Percentiles rank a stretch among this genome's conserved stretches.
Evolutionary conservation across 2,329 filamentous ascomycete genomes (phyloP).

Genomic region (Didymella lethalis): DNA sequence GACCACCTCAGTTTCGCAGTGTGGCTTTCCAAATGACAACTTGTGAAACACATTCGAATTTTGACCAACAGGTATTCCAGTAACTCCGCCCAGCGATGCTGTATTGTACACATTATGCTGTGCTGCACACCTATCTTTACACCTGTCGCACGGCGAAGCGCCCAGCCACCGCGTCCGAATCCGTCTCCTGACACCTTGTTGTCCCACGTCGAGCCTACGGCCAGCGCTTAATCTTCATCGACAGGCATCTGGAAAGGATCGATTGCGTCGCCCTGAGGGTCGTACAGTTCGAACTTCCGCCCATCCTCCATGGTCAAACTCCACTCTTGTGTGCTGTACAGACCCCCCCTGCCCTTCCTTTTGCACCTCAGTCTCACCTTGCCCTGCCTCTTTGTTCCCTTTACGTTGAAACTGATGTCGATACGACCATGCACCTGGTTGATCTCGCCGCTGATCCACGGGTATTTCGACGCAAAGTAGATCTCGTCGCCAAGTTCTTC

Average conservation of each 20-base stretch:
- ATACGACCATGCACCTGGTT: conserved; percentile 93
- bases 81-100: background rate
- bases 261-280: conserved; percentile 60
- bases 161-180: background rate
- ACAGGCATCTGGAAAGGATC: conserved; percentile 68
- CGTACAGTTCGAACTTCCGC: conserved; percentile 77
- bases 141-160: conserved; percentile 23
- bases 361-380: conserved; percentile 82
- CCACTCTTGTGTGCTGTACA: conserved; percentile 93
- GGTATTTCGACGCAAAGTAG: conserved; percentile 58
- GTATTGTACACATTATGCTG: conserved; percentile 19
- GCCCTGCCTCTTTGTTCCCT: conserved; percentile 74
- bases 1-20: background rate
- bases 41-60: background rate
- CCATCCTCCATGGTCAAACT: conserved; percentile 75
- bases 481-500: conserved; percentile 78
- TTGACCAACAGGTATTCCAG: background rate
- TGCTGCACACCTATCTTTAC: conserved; percentile 28
- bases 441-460: conserved; percentile 70
- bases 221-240: conserved; percentile 25
- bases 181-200: background rate
- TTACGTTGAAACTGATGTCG: conserved; percentile 85
- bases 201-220: background rate
- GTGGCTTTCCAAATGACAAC: background rate
- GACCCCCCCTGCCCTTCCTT: conserved; percentile 70